phyloP scores from a whole-genome alignment of 805 yeast genomes.

The Metschnikowia rubicola region DNA sequence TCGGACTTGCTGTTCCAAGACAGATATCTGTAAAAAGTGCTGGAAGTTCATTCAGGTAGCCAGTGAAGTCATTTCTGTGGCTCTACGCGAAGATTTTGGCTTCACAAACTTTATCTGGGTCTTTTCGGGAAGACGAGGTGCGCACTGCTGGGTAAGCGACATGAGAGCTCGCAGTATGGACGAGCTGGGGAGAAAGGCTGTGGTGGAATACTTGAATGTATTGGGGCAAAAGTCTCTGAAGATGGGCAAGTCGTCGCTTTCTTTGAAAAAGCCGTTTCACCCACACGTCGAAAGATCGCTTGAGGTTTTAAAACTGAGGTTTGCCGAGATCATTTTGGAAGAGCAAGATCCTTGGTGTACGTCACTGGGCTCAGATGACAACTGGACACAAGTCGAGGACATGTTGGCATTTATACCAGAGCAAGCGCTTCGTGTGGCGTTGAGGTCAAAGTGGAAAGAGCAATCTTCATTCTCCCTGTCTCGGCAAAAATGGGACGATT shows the following conservation, averaged over 20 bases:
- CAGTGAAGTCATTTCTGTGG: conserved; percentile 64
- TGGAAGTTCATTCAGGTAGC: conserved; percentile 93
- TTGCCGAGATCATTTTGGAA: conserved; percentile 60
- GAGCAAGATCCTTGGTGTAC: conserved; percentile 86
- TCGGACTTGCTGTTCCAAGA: conserved; percentile 89
- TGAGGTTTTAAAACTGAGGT: conserved; percentile 59
- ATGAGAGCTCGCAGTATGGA: conserved; percentile 68
- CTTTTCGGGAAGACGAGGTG: conserved; percentile 97
- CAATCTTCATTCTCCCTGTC: conserved; percentile 35
- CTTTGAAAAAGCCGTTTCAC: conserved; percentile 76
- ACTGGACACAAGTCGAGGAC: conserved; percentile 48
- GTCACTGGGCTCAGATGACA: conserved; percentile 33
- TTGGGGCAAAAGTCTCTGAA: conserved; percentile 43
- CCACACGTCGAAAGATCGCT: conserved; percentile 82
- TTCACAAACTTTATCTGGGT: conserved; percentile 88
- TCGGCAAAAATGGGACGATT: conserved; percentile 77
- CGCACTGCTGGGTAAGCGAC: conserved; percentile 98
- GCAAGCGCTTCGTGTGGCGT: conserved; percentile 47
- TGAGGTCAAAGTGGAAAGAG: conserved; percentile 56
- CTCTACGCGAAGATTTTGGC: conserved; percentile 85
- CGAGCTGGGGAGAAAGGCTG: conserved; percentile 70
- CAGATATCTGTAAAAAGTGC: conserved; percentile 81
- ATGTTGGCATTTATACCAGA: conserved; percentile 64
- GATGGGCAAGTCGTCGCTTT: conserved; percentile 47
- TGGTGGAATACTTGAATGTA: conserved; percentile 82